These are phyloP conservation scores for Clausena lansium DNA, from an alignment of 345 rosid species.

Conservation along the genomic window DNA sequence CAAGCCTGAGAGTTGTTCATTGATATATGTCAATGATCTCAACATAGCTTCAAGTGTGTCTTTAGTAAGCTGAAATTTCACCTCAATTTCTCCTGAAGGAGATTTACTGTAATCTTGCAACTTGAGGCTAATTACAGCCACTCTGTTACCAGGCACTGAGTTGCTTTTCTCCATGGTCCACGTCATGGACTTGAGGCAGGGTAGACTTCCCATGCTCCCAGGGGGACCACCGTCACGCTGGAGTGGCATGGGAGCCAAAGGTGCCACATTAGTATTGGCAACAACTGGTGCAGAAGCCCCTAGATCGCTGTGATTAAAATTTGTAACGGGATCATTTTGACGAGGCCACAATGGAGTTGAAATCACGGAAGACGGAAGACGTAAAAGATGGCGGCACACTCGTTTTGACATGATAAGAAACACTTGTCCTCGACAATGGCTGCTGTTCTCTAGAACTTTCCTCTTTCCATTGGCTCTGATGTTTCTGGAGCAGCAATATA, in stretches of 20 bases:
- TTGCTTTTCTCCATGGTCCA: constrained; percentile 48
- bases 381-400: constrained; percentile 27
- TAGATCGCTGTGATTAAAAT: constrained; percentile 24
- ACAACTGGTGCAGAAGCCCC: constrained; percentile 23
- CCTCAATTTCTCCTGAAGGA: constrained; percentile 48
- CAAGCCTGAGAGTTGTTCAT: constrained; percentile 44
- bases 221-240: constrained; percentile 28
- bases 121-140: constrained; percentile 49
- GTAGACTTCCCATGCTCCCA: constrained; percentile 35
- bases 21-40: constrained; percentile 50
- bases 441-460: constrained; percentile 39
- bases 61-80: constrained; percentile 56
- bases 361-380: constrained; percentile 19
- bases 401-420: constrained; percentile 32
- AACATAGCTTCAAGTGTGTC: constrained; percentile 57
- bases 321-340: constrained; percentile 33
- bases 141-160: constrained; percentile 32
- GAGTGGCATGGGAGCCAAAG: constrained; percentile 20
- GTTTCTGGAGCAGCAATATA: constrained; percentile 33
- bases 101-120: constrained; percentile 50
- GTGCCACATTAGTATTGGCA: constrained; percentile 19
- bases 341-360: constrained; percentile 36
- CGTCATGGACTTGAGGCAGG: constrained; percentile 53
- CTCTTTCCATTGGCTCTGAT: constrained; percentile 51
- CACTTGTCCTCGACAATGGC: constrained; percentile 32